Evolutionary conservation across 2,329 filamentous ascomycete species (phyloP).

Genomic region (Grosmannia huntii): DNA sequence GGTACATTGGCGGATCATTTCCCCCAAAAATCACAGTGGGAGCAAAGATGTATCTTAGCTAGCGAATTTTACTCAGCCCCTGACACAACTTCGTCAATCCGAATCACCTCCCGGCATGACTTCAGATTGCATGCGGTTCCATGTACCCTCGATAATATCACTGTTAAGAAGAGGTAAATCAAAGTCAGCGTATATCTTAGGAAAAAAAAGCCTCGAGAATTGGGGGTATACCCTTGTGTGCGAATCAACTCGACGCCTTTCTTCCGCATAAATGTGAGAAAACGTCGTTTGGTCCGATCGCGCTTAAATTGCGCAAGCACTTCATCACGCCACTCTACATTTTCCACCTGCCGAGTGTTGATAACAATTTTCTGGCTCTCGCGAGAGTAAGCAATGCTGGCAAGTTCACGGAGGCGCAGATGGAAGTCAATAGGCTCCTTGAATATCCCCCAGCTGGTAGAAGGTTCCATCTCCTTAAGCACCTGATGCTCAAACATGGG

Average conservation of each 20-base stretch:
- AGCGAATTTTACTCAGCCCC: not conserved
- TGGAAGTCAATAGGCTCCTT: slow-evolving; percentile 38
- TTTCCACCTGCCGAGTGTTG: slow-evolving; percentile 20
- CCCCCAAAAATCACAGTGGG: not conserved
- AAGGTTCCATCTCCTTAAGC: slow-evolving; percentile 28
- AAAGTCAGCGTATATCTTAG: not conserved
- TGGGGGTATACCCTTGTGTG: slow-evolving; percentile 25
- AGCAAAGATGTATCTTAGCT: not conserved
- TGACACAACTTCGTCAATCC: slow-evolving; percentile 4
- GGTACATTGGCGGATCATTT: too few relatives aligned
- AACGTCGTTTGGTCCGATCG: slow-evolving; percentile 37
- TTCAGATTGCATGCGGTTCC: slow-evolving; percentile 23
- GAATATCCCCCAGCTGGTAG: slow-evolving; percentile 34
- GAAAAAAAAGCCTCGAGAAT: not conserved
- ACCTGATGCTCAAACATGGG: slow-evolving; percentile 40
- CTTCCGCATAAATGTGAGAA: slow-evolving; percentile 33
- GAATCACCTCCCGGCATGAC: slow-evolving; percentile 16
- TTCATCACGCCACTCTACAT: slow-evolving; percentile 26
- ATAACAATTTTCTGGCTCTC: slow-evolving; percentile 30
- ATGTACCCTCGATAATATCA: slow-evolving; percentile 23
- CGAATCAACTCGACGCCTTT: slow-evolving; percentile 29
- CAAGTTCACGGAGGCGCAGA: slow-evolving; percentile 31
- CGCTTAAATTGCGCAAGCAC: slow-evolving; percentile 40
- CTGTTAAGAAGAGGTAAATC: slow-evolving; percentile 12
- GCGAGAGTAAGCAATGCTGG: slow-evolving; percentile 30